A percentile compares a stretch with the other conserved stretches of the same genome.
These are phyloP conservation scores for Tubosaeta sp. DNA, from an alignment of 768 basidiomycete species.

Conservation along the genomic window DNA sequence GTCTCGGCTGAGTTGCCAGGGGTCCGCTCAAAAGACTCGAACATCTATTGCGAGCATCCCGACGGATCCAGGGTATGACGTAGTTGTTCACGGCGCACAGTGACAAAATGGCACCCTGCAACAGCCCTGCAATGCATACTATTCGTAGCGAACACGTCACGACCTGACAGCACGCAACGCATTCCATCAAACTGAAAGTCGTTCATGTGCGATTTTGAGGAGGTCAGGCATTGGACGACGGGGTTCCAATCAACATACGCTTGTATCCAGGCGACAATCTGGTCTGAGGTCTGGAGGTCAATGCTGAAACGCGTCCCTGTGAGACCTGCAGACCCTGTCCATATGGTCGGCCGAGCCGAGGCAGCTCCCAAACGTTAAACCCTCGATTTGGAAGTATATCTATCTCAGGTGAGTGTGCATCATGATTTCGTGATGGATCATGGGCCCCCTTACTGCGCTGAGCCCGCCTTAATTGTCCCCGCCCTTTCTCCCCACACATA, in stretches of 20 bases:
- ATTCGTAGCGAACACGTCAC: background rate
- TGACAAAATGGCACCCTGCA: background rate
- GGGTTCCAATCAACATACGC: background rate
- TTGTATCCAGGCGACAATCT: background rate
- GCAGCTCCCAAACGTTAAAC: too few relatives aligned
- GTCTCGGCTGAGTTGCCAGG: background rate
- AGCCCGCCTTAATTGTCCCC: too few relatives aligned
- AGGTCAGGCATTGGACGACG: background rate
- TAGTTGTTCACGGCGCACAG: background rate
- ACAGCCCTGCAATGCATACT: too few relatives aligned
- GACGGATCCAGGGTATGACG: background rate
- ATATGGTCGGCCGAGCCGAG: background rate
- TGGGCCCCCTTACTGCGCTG: too few relatives aligned
- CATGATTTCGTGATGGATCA: too few relatives aligned
- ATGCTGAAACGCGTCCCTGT: background rate
- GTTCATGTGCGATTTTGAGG: background rate
- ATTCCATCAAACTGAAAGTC: background rate
- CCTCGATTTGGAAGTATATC: background rate
- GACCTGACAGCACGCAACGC: background rate
- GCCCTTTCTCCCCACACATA: too few relatives aligned
- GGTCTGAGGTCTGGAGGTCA: background rate
- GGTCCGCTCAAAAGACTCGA: background rate
- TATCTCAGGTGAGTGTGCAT: too few relatives aligned
- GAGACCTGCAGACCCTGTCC: background rate
- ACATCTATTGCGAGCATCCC: background rate